Base-by-base conservation (phyloP, 257 asterid species). In the Solanum chiquidenum region DNA sequence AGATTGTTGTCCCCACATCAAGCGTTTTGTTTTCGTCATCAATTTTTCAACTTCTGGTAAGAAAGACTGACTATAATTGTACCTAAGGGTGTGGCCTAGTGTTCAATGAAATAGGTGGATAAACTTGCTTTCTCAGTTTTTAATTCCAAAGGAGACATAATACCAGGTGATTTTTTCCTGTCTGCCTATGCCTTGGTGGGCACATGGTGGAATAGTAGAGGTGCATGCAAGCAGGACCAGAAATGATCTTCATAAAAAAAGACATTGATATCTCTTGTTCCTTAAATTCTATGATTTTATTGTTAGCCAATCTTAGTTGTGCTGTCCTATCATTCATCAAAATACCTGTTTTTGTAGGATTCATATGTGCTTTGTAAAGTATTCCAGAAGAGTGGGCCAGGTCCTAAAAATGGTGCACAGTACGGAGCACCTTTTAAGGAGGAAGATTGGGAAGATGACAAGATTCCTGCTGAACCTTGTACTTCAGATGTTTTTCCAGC, bases 361-460 rank as follows among this genome's bases (percentile, higher is more conserved):
- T 60, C 93, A 0, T 95, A 90, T 90, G 98, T 93, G 84, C 91
- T 97, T 34, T 95, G 97, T 89, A 97, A 93, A 90, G 90, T 97
- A 68, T 97, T 95, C 88, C 64, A 95, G 88, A 97, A 97, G 94
- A 92, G 87, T 79, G 99, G 99, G 37, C 91, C 86, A 10, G 99
- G 98, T 76, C 98, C 99, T 5, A 93, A 91, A 88, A 93, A 92
- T 90, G 98, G 99, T 85, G 98, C 99, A 7, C 98, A 93, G 52
- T 97, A 97, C 88, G 99, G 99, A 16, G 98, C 98, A 75, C 99
- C 98, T 7, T 97, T 95, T 86, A 86, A 89, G 7, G 98, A 95
- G 92, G 98, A 92, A 52, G 99, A 97, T 14, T 97, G 99, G 99
- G 87, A 90, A 69, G 93, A 92, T 73, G 95, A 91, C 52, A 92